Percentiles rank a stretch among this genome's conserved stretches.
phyloP scores from a whole-genome alignment of 495 filamentous ascomycete species.

The Hyaloscypha finlandica region DNA sequence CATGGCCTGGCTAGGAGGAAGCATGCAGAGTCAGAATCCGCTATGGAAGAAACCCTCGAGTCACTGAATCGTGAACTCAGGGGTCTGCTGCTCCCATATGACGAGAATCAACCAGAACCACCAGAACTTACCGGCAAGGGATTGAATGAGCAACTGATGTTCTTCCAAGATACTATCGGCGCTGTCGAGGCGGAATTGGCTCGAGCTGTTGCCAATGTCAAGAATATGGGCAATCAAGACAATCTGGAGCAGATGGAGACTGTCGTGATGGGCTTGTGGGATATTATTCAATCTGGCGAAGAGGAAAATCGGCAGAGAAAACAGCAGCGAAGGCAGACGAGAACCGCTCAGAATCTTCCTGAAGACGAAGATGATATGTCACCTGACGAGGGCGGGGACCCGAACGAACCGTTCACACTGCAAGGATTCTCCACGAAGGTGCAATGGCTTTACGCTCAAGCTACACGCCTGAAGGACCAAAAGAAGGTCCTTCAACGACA shows the following conservation, averaged over 20 bases:
- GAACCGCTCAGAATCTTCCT: slow-evolving; percentile 42
- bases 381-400: slow-evolving; percentile 49
- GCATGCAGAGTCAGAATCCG: slow-evolving; percentile 31
- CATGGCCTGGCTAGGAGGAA: slow-evolving; percentile 11
- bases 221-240: slow-evolving; percentile 37
- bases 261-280: slow-evolving; percentile 70
- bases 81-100: slow-evolving; percentile 49
- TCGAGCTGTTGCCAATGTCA: slow-evolving; percentile 18
- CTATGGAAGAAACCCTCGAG: slow-evolving; percentile 48
- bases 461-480: slow-evolving; percentile 72
- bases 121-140: slow-evolving; percentile 47
- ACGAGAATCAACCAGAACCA: slow-evolving; percentile 48
- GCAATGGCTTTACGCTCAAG: slow-evolving; percentile 67
- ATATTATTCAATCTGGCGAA: slow-evolving; percentile 65
- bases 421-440: slow-evolving; percentile 73
- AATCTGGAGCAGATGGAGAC: slow-evolving; percentile 55
- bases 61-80: slow-evolving; percentile 55
- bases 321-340: slow-evolving; percentile 46
- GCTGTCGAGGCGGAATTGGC: slow-evolving; percentile 38
- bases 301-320: slow-evolving; percentile 58
- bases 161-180: slow-evolving; percentile 48
- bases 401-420: slow-evolving; percentile 64
- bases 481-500: slow-evolving; percentile 82
- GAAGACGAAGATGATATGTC: slow-evolving; percentile 47
- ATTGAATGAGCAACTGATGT: slow-evolving; percentile 54